These are phyloP conservation scores for Auriculariales sp. DNA, from an alignment of 768 basidiomycete species.

Conservation along the genomic window DNA sequence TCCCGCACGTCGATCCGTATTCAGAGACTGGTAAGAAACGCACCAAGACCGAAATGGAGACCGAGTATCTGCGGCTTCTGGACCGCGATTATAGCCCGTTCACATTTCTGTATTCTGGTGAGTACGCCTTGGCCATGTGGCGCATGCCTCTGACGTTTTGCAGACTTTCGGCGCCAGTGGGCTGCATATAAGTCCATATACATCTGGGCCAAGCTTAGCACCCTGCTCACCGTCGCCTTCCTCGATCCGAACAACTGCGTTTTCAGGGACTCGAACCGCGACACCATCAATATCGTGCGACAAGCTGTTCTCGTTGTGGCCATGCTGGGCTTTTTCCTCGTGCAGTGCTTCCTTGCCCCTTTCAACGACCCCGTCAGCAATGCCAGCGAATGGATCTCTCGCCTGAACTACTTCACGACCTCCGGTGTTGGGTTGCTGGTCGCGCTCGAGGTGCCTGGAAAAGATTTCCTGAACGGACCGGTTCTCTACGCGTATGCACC, in stretches of 20 bases:
- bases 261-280: conserved; percentile 40
- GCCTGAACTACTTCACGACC: conserved; percentile 55
- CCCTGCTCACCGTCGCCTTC: conserved; percentile 48
- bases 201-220: conserved; percentile 56
- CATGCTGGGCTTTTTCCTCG: conserved; percentile 42
- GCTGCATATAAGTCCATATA: conserved; percentile 49
- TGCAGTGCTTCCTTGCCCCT: conserved; percentile 46
- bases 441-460: conserved; percentile 40
- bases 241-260: conserved; percentile 61
- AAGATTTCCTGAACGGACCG: conserved; percentile 38
- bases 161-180: conserved; percentile 60
- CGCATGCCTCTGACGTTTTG: not conserved
- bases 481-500: conserved; percentile 46
- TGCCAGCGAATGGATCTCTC: conserved; percentile 59
- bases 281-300: conserved; percentile 38
- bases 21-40: conserved; percentile 58
- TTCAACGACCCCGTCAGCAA: conserved; percentile 61
- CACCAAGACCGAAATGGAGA: conserved; percentile 41
- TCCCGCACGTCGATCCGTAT: conserved; percentile 50
- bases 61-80: conserved; percentile 55
- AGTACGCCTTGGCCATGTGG: conserved; percentile 8
- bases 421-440: conserved; percentile 49
- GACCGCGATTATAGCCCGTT: conserved; percentile 52
- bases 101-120: conserved; percentile 55
- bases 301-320: conserved; percentile 45